phyloP scores from a whole-genome alignment of 345 rosid species.

The Tarenaya hassleriana region DNA sequence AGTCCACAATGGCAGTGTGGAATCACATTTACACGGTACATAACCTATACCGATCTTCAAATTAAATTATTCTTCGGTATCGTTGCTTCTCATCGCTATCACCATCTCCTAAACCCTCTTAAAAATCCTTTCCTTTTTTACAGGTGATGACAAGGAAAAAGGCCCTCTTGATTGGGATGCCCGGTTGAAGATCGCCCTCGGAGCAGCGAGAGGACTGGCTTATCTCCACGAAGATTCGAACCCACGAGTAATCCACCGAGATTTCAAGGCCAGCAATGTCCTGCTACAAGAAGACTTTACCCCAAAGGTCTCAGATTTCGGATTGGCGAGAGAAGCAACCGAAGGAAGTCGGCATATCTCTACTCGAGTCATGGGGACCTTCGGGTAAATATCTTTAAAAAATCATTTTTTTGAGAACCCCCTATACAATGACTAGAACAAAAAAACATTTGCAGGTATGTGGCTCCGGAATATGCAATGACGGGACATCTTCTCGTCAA shows the following conservation, averaged over 20 bases:
- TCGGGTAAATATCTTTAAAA: conserved; percentile 64
- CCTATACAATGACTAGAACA: no score
- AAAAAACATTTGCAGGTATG: conserved; percentile 57
- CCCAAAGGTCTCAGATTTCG: conserved; percentile 97
- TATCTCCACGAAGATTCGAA: conserved; percentile 99
- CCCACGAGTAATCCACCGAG: conserved; percentile 95
- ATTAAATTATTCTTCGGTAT: not conserved
- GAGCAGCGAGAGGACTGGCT: conserved; percentile 98
- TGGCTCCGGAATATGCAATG: conserved; percentile 99
- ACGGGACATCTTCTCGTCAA: conserved; percentile 99
- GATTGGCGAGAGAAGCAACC: conserved; percentile 98
- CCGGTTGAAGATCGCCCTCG: conserved; percentile 93
- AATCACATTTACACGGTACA: conserved; percentile 97
- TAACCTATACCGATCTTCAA: conserved; percentile 12
- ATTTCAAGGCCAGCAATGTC: conserved; percentile 96
- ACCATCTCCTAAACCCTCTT: conserved; percentile 19
- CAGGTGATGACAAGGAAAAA: conserved; percentile 51
- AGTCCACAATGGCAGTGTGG: conserved; percentile 93
- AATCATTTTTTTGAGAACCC: not conserved
- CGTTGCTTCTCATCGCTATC: conserved; percentile 1
- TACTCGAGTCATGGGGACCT: conserved; percentile 98
- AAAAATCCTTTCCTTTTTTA: not conserved
- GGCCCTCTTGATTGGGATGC: conserved; percentile 97
- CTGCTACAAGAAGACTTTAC: conserved; percentile 84
- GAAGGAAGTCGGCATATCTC: conserved; percentile 97